These are phyloP conservation scores for Fusarium chaquense DNA, from an alignment of 2,329 filamentous ascomycete species.

Conservation along the genomic window DNA sequence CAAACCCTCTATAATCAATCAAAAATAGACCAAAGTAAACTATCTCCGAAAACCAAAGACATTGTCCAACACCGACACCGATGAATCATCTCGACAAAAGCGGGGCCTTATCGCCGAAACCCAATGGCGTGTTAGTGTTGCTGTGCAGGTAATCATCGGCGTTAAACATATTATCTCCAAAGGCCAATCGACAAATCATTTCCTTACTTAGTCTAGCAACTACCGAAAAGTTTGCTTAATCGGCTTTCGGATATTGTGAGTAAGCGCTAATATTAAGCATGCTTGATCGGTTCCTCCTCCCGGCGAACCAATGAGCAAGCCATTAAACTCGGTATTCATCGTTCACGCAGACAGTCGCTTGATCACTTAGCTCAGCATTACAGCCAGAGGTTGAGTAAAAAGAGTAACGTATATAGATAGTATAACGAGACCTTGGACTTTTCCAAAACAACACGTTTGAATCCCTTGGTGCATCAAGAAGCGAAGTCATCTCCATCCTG, in stretches of 20 bases:
- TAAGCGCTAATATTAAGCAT: background rate
- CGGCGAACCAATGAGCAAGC: too few species aligned
- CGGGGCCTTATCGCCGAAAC: conserved; percentile 29
- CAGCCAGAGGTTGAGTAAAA: rapidly evolving
- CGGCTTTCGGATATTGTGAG: background rate
- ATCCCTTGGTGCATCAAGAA: background rate
- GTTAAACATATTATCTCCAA: background rate
- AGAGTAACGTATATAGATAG: background rate
- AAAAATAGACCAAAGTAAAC: too few species aligned
- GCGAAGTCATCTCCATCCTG: background rate
- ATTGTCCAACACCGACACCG: conserved; percentile 15
- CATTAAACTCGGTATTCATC: too few species aligned
- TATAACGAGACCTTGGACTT: rapidly evolving
- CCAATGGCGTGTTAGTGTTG: background rate
- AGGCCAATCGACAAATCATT: background rate
- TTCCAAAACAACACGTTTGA: background rate
- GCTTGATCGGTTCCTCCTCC: too few species aligned
- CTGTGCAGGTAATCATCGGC: conserved; percentile 18
- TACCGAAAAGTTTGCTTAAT: background rate
- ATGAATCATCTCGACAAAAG: background rate
- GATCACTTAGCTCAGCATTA: too few species aligned
- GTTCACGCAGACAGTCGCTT: too few species aligned
- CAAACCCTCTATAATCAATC: rapidly evolving
- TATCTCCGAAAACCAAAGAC: conserved; percentile 18
- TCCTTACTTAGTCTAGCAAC: background rate